These are phyloP conservation scores for Botrytis hyacinthi DNA, from an alignment of 2,329 filamentous ascomycete genomes.

Conservation along the genomic window DNA sequence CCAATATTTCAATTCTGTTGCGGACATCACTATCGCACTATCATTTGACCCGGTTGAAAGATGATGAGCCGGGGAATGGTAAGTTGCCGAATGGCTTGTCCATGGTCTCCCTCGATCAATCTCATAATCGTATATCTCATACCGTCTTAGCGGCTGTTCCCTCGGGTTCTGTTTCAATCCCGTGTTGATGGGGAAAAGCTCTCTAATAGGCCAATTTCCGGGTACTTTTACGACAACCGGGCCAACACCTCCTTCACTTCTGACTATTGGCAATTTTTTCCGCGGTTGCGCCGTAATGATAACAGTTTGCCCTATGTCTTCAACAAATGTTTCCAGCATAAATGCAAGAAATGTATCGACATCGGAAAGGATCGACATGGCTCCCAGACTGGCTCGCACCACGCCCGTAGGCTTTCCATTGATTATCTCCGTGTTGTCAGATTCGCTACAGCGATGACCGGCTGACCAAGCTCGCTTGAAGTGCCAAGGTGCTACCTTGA, in stretches of 20 bases:
- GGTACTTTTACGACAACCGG: slow-evolving; percentile 6
- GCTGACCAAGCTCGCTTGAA: slow-evolving; percentile 80
- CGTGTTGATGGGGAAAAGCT: neutral
- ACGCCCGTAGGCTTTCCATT: slow-evolving; percentile 84
- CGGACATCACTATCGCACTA: slow-evolving; percentile 19
- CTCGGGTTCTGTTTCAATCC: neutral
- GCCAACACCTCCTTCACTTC: neutral
- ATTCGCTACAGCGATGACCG: slow-evolving; percentile 79
- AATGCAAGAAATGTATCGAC: slow-evolving; percentile 70
- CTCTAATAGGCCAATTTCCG: slow-evolving; percentile 2
- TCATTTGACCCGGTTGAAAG: slow-evolving; percentile 18
- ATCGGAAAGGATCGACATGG: slow-evolving; percentile 79
- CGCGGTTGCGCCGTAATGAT: neutral
- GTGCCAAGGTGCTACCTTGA: slow-evolving; percentile 73
- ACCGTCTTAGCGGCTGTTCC: neutral
- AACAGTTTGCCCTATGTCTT: slow-evolving; percentile 5
- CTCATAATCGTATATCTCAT: neutral
- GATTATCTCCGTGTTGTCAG: slow-evolving; percentile 67
- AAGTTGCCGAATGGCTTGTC: slow-evolving; percentile 12
- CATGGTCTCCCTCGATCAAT: neutral
- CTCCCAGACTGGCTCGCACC: slow-evolving; percentile 79
- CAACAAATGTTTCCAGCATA: slow-evolving; percentile 50
- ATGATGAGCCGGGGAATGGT: slow-evolving; percentile 10
- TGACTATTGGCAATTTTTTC: neutral
- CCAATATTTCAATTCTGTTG: slow-evolving; percentile 4